Conservation (phyloP, 306 rosid species). For the Sechiopsis laciniata region DNA sequence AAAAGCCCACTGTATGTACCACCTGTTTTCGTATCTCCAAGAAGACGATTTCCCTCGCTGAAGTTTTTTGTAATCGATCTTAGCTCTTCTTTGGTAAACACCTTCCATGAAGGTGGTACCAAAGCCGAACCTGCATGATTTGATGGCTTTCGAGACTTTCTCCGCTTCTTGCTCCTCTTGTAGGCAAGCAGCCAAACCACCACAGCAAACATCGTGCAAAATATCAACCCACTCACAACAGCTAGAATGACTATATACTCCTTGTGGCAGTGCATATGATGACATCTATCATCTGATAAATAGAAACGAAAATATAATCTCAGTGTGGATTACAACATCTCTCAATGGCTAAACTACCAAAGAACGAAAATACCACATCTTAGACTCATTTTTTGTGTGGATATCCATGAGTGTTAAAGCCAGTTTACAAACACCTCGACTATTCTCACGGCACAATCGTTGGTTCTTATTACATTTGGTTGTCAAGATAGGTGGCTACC, state of each 20-base stretch:
- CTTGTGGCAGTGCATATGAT: slow-evolving; percentile 74
- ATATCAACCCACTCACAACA: slow-evolving; percentile 85
- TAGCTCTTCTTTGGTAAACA: slow-evolving; percentile 83
- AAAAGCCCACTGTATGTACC: slow-evolving; percentile 85
- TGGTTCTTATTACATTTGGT: too few species aligned
- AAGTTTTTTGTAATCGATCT: slow-evolving; percentile 85
- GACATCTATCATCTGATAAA: slow-evolving; percentile 50
- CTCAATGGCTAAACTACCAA: neutral
- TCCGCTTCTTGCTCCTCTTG: slow-evolving; percentile 84
- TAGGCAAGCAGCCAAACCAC: slow-evolving; percentile 86
- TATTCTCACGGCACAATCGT: too few species aligned
- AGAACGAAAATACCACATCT: slow-evolving; percentile 13
- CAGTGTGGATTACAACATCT: slow-evolving; percentile 19
- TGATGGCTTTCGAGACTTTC: slow-evolving; percentile 64
- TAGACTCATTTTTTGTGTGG: slow-evolving; percentile 13
- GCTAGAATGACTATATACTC: slow-evolving; percentile 83
- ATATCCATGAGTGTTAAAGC: neutral
- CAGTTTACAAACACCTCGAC: too few species aligned
- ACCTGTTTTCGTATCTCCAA: slow-evolving; percentile 89
- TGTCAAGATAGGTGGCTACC: too few species aligned
- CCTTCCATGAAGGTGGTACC: slow-evolving; percentile 83
- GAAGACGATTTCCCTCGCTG: slow-evolving; percentile 93
- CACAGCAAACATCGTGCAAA: slow-evolving; percentile 67
- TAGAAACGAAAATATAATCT: slow-evolving; percentile 9
- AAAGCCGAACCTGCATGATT: slow-evolving; percentile 59